phyloP scores from a whole-genome alignment of 257 asterid species.

The Lithospermum erythrorhizon region DNA sequence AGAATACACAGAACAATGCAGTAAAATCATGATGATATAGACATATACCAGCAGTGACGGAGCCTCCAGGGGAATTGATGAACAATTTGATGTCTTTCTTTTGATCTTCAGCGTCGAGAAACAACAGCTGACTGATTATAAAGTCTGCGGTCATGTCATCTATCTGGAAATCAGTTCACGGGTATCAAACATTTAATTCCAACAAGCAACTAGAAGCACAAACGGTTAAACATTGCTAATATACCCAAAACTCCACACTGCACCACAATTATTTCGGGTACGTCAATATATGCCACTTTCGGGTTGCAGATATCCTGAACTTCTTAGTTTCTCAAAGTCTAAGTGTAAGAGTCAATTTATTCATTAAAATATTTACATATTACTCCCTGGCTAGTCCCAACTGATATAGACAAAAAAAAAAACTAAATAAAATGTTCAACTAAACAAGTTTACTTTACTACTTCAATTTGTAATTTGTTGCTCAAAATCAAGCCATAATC shows the following conservation, averaged over 20 bases:
- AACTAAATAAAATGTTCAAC: too few species aligned
- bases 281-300: neutral
- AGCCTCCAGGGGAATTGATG: slow-evolving; percentile 96
- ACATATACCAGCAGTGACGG: slow-evolving; percentile 82
- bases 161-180: slow-evolving; percentile 36
- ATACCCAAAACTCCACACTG: neutral
- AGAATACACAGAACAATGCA: neutral
- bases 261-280: neutral
- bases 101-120: slow-evolving; percentile 78
- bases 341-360: too few species aligned
- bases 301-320: neutral
- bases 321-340: neutral
- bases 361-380: too few species aligned
- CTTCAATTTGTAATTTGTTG: too few species aligned
- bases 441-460: too few species aligned
- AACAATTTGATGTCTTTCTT: slow-evolving; percentile 72
- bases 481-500: too few species aligned
- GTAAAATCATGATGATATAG: neutral
- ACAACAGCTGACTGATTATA: slow-evolving; percentile 65
- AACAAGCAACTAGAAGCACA: neutral
- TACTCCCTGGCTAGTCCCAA: too few species aligned
- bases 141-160: slow-evolving; percentile 84
- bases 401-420: too few species aligned
- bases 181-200: neutral
- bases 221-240: neutral